Base-by-base conservation (phyloP, 768 basidiomycete genomes). In the Hydnum rufescens region DNA sequence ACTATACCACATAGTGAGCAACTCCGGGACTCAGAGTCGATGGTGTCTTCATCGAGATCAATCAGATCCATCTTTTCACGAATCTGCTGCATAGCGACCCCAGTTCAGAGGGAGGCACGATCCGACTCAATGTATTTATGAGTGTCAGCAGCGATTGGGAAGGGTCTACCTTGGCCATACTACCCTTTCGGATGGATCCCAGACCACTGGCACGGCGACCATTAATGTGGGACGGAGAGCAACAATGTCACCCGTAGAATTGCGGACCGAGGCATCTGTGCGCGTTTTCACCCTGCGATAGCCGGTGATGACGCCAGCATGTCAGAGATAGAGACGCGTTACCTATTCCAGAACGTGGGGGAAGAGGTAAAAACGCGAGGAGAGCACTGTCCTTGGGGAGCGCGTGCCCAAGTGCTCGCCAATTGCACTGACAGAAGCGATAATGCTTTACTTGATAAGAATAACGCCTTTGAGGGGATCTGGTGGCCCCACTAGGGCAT, bases 1-100 rank as follows among this genome's bases (percentile, higher is more conserved):
- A 78, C 95, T 95, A 68, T 97, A 97, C 90, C 95, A 99, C 93
- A 97, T 97, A 4, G 92, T 99, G 42, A 97, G 78, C 42, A 96
- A 74, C 68, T 96, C 95, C 57, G 93, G 93, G 58, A 93, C 67
- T 99, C 95, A 4, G 95, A 95, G 61, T 99, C 95, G 62, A 99
- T 99, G 49, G 93, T 96, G 63, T 99, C 95, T 66, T 93, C 87
- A 57, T 90, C 88, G 29, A 93, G 75, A 65, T 92, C 89, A 57
- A 93, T 89, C 59, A 89, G 69, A 59, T 96, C 92, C 93, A 99
- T 97, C 78, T 99, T 99, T 70, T 99, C 95, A 65, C 95, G 86
- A 58, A 99, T 99, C 65, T 99, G 95, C 71, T 99, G 95, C 95
- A 99, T 99, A 44, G 95, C 95, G 52, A 93, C 95, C 65, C 97